These are phyloP conservation scores for Globisporangium cederbergense DNA, from an alignment of 352 stramenopile species.

Conservation along the genomic window DNA sequence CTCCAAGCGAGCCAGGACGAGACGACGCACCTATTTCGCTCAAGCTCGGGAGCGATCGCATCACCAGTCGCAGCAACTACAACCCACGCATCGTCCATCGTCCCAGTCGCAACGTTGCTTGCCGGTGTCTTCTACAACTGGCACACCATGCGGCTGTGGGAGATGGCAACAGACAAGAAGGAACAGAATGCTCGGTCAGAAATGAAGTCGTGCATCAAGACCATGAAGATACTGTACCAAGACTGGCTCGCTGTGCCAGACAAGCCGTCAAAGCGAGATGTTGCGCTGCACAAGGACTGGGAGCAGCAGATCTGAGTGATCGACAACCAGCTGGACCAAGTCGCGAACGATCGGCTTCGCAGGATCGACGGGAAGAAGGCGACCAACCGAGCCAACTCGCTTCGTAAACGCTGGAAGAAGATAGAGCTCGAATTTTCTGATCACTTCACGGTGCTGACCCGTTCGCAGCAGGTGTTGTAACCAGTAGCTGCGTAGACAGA, in stretches of 20 bases:
- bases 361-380: background rate
- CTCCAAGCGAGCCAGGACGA: background rate
- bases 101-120: background rate
- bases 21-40: background rate
- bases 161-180: background rate
- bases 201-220: background rate
- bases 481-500: background rate
- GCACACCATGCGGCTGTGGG: background rate
- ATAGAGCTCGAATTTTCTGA: background rate
- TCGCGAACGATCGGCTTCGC: background rate
- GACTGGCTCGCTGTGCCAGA: background rate
- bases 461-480: background rate
- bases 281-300: background rate
- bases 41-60: background rate
- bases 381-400: background rate
- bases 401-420: constrained; percentile 1
- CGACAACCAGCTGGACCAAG: background rate
- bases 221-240: background rate
- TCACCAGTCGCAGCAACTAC: background rate
- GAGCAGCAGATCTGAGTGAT: background rate
- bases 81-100: background rate
- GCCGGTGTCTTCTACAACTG: constrained; percentile 4
- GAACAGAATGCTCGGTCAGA: background rate
- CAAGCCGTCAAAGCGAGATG: background rate
- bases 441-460: background rate